These are phyloP conservation scores for Lasiosphaeria hispida DNA, from an alignment of 495 filamentous ascomycete genomes.

Conservation along the genomic window DNA sequence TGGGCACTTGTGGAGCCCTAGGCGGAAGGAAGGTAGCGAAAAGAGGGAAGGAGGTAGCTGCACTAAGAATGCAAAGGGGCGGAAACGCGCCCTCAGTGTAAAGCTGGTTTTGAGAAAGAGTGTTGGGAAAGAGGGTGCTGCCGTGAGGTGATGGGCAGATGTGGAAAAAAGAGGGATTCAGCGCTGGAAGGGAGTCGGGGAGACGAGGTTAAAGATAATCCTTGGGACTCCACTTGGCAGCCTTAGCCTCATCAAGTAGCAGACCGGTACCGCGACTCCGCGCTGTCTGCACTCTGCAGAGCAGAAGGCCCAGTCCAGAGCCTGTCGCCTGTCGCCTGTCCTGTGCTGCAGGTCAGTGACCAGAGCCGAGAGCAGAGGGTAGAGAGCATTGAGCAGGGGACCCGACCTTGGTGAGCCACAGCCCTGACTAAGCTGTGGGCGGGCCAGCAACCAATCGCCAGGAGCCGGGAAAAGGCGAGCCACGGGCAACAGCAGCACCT, in stretches of 20 bases:
- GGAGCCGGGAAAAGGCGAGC: conserved; percentile 23
- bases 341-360: too few species aligned
- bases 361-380: too few species aligned
- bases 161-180: conserved; percentile 20
- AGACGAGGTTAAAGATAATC: conserved; percentile 36
- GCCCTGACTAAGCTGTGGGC: conserved; percentile 9
- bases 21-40: conserved; percentile 1
- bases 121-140: not conserved
- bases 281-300: too few species aligned
- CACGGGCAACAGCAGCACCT: conserved; percentile 16
- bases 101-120: not conserved
- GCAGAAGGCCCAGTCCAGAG: too few species aligned
- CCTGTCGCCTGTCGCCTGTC: too few species aligned
- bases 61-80: conserved; percentile 1
- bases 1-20: not conserved
- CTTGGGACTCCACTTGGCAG: conserved; percentile 28
- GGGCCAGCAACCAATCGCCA: conserved; percentile 20
- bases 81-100: not conserved
- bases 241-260: conserved; percentile 6
- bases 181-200: conserved; percentile 23
- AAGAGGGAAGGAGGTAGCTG: conserved; percentile 7
- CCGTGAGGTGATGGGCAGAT: not conserved
- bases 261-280: not conserved
- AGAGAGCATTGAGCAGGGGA: conserved; percentile 3
- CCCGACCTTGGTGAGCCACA: conserved; percentile 9